Base-by-base conservation (phyloP, 495 filamentous ascomycete species). In the Pseudoneurospora amorphoporcata region DNA sequence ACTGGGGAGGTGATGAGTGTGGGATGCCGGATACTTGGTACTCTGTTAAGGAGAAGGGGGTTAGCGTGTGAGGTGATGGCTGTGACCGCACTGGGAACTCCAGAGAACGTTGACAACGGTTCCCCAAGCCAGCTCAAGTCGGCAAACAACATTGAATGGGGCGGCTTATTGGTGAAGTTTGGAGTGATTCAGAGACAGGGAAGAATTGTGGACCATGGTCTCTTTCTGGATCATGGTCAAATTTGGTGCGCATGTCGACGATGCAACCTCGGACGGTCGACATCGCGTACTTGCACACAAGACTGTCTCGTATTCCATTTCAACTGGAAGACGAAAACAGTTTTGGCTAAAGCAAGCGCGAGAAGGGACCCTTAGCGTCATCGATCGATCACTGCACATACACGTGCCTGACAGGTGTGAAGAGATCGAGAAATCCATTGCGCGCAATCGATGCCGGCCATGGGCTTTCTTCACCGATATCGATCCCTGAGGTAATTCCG, bases 1-100 rank as follows among this genome's bases (percentile, higher is more conserved):
- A 75, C 23, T 74, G 14, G 71, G 71, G 41, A 47, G 69, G 23
- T 1, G 75, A 78, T 19, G 71, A 75, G n/a, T 40, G 68, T 16
- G 70, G 74, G 53, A 76, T 77, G 39, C 6, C 71, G 39, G 74
- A 73, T 53, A 75, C 73, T 12, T 73, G 72, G 74, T 75, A 76
- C 39, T 77, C 76, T 61, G 69, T 72, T 6, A 68, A 73, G 53
- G 42, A 8, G 23, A 71, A 32, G 35, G 69, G 53, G 58, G 16
- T 8, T n/a, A 37, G 69, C 32, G 9, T 68, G 37, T 16, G 40
- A 68, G 3, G 68, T 68, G 3, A 37, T 37, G 53, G 53, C 14
- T 6, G 53, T 65, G 53, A 17, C 35, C 12, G 4, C 4, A 4
- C 12, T 35, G 53, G 29, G 17, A 43, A 8, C 4, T 14, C 39